Percentiles rank a stretch among this genome's conserved stretches.
Conservation (phyloP, 1,284 basidiomycete species). For the Jaminaea rosea region DNA sequence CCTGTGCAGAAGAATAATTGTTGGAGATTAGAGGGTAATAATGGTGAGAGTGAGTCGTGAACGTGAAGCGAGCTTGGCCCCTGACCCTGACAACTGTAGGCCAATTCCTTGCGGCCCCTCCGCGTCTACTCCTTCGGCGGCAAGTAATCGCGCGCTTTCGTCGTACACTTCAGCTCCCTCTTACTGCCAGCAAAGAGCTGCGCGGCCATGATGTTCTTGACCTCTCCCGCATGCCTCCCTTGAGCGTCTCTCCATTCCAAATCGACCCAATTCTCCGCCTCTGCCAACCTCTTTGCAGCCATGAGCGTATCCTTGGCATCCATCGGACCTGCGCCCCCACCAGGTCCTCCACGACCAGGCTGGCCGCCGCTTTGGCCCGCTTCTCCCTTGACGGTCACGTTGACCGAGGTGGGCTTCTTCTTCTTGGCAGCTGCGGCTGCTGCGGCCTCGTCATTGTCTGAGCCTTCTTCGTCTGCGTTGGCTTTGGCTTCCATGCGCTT, state of each 20-base stretch:
- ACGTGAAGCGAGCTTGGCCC: too few relatives aligned
- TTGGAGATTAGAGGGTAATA: too few relatives aligned
- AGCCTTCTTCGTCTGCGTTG: conserved; percentile 8
- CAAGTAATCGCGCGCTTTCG: conserved; percentile 32
- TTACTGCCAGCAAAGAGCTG: conserved; percentile 30
- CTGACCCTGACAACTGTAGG: too few relatives aligned
- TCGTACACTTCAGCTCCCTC: conserved; percentile 18
- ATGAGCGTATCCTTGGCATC: conserved; percentile 27
- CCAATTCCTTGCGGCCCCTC: too few relatives aligned
- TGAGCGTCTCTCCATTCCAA: conserved; percentile 32
- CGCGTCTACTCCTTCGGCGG: too few relatives aligned
- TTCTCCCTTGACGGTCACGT: conserved; percentile 30
- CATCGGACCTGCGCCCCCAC: conserved; percentile 6
- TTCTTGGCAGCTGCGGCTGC: conserved; percentile 13
- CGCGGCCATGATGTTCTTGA: conserved; percentile 19
- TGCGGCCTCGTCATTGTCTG: conserved; percentile 25
- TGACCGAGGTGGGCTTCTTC: conserved; percentile 21
- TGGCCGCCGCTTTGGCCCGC: conserved; percentile 4
- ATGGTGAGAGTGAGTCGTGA: too few relatives aligned
- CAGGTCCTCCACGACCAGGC: conserved; percentile 8
- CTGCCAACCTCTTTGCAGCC: conserved; percentile 35
- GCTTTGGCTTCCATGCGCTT: conserved; percentile 27
- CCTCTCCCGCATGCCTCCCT: conserved; percentile 9
- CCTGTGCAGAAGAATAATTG: too few relatives aligned
- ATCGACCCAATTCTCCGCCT: conserved; percentile 43